Evolutionary conservation across 2,329 filamentous ascomycete genomes (phyloP).

Genomic region (Fusarium siculi): DNA sequence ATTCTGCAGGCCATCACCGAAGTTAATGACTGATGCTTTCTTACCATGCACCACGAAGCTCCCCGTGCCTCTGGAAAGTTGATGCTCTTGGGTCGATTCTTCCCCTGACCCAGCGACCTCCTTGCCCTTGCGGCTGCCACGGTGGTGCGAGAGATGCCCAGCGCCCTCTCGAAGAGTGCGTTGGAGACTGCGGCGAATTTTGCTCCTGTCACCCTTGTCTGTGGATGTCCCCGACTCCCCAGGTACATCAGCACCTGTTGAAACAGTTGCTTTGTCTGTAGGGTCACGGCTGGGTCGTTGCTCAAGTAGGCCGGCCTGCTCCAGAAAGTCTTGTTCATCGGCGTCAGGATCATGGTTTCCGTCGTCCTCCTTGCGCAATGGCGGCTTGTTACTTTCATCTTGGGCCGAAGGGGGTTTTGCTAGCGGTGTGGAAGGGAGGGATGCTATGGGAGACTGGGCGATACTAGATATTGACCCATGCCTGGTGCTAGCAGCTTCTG

Average conservation of each 20-base stretch:
- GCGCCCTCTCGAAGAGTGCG: slow-evolving; percentile 87
- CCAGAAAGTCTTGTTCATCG: slow-evolving; percentile 73
- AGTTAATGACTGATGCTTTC: slow-evolving; percentile 97
- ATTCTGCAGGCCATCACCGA: slow-evolving; percentile 88
- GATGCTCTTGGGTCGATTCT: slow-evolving; percentile 66
- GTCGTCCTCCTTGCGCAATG: slow-evolving; percentile 32
- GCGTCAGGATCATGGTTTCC: slow-evolving; percentile 66
- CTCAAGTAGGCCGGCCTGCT: slow-evolving; percentile 73
- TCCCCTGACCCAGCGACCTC: slow-evolving; percentile 59
- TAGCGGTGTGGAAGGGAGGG: slow-evolving; percentile 38
- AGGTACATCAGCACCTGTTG: slow-evolving; percentile 48
- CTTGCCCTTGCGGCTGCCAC: slow-evolving; percentile 80
- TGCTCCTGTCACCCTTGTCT: slow-evolving; percentile 67
- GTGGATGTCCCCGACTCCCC: slow-evolving; percentile 48
- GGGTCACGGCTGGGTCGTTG: slow-evolving; percentile 45
- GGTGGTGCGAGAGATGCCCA: slow-evolving; percentile 72
- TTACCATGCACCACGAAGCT: slow-evolving; percentile 98
- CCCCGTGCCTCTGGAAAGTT: slow-evolving; percentile 80
- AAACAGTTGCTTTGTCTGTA: slow-evolving; percentile 50
- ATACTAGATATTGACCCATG: slow-evolving; percentile 49
- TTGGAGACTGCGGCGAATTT: slow-evolving; percentile 86
- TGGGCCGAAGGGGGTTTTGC: slow-evolving; percentile 27
- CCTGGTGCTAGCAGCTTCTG: slow-evolving; percentile 40
- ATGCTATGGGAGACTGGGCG: slow-evolving; percentile 43
- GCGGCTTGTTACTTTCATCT: slow-evolving; percentile 36